phyloP scores from a whole-genome alignment of 2,329 filamentous ascomycete species.

The Fusarium nelsonii region DNA sequence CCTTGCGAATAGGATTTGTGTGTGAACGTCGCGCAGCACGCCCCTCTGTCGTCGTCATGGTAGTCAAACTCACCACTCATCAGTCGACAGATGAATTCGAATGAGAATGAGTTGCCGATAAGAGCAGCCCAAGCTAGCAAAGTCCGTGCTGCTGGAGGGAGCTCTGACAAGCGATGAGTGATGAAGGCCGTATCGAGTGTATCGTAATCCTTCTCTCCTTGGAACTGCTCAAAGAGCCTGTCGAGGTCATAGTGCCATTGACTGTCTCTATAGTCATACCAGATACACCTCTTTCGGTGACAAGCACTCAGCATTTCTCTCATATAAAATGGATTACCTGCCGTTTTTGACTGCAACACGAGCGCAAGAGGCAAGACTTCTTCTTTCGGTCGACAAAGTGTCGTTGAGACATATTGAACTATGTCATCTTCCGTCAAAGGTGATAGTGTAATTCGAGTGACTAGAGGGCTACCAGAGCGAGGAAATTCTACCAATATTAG shows the following conservation, averaged over 20 bases:
- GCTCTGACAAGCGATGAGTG: constrained; percentile 78
- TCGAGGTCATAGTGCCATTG: constrained; percentile 90
- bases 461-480: constrained; percentile 63
- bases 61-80: constrained; percentile 80
- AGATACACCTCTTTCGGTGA: constrained; percentile 87
- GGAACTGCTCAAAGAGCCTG: constrained; percentile 86
- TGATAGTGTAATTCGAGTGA: constrained; percentile 77
- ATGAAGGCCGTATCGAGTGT: constrained; percentile 88
- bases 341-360: constrained; percentile 89
- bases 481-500: constrained; percentile 56
- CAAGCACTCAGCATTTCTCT: constrained; percentile 90
- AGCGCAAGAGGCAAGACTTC: constrained; percentile 82
- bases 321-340: constrained; percentile 91
- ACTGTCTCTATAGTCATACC: constrained; percentile 87
- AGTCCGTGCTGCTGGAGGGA: constrained; percentile 78
- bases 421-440: constrained; percentile 85
- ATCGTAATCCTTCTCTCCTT: constrained; percentile 81
- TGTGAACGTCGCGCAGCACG: constrained; percentile 42
- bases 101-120: constrained; percentile 85
- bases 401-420: constrained; percentile 83
- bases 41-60: constrained; percentile 59
- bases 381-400: constrained; percentile 78
- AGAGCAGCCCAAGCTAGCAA: constrained; percentile 90
- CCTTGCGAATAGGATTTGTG: constrained; percentile 66
- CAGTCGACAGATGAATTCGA: constrained; percentile 80